Conservation (phyloP, 2,329 filamentous ascomycete species). For the Alternaria conjuncta region DNA sequence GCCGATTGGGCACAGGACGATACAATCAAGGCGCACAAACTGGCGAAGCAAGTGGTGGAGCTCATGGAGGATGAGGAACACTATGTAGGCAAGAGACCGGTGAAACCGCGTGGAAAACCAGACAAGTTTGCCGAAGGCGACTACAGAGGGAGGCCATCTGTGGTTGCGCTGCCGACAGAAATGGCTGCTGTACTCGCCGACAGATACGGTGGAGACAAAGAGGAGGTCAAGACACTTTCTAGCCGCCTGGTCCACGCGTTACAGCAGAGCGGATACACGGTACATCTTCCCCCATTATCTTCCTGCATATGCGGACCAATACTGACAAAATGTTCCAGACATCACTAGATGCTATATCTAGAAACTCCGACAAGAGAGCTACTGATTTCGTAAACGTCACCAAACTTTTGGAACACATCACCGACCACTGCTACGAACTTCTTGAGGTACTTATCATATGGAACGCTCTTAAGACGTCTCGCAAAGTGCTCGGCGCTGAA, state of each 20-base stretch:
- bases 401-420: slow-evolving; percentile 1
- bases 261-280: slow-evolving; percentile 29
- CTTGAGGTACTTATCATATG: slow-evolving; percentile 47
- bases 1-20: slow-evolving; percentile 47
- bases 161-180: slow-evolving; percentile 53
- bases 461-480: slow-evolving; percentile 54
- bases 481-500: slow-evolving; percentile 47
- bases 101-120: slow-evolving; percentile 7
- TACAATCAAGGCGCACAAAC: slow-evolving; percentile 47
- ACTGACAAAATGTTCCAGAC: slow-evolving; percentile 8
- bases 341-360: slow-evolving; percentile 11
- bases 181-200: slow-evolving; percentile 51
- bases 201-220: slow-evolving; percentile 45
- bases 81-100: slow-evolving; percentile 22
- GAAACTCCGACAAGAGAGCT: slow-evolving; percentile 1
- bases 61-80: slow-evolving; percentile 53
- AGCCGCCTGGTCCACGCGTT: slow-evolving; percentile 47
- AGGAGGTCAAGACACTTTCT: slow-evolving; percentile 51
- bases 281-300: slow-evolving; percentile 9
- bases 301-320: background rate
- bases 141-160: slow-evolving; percentile 38
- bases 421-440: slow-evolving; percentile 28
- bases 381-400: slow-evolving; percentile 13
- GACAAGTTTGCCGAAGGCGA: slow-evolving; percentile 25
- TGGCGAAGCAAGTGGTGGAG: slow-evolving; percentile 48